Evolutionary conservation across 768 basidiomycete genomes (phyloP), one percentile per base, ranked within the genome.

Genomic region (Pleurotus giganteus): DNA sequence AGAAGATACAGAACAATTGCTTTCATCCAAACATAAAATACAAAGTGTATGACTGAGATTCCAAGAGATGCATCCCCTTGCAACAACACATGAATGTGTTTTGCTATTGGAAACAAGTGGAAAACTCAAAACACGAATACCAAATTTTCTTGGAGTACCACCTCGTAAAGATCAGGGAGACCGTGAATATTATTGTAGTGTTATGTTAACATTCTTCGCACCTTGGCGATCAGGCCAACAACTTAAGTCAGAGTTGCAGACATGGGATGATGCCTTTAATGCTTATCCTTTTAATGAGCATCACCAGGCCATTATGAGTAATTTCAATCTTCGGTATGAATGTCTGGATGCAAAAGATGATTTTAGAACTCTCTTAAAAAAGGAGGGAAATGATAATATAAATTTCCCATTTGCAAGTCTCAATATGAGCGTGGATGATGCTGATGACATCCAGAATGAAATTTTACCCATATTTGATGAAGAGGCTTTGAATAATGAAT

Each of bases 191-290:
- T 72, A 72, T 52, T 67, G 65, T 43, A 32, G 52, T 27, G 60
- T 67, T 1, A 71, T 75, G 69, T 45, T 72, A 1, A 65, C 67
- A 4, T 36, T 73, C 1, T 73, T 72, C 50, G 63, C 65, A 31
- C 71, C 71, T 1, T 71, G 71, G 69, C 55, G 69, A 26, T 57
- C 56, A n/a, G 67, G 69, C 0, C 4, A 32, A 1, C 66, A 71
- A 32, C 56, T 73, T n/a, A 69, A 70, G 51, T 6, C n/a, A 2
- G 17, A 8, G 4, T 23, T 34, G 34, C 34, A 61, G 24, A 54
- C 57, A 37, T 69, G 66, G 66, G 57, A 66, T 57, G 57, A 66
- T 9, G 50, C 61, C 4, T 69, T 65, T 53, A 27, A 15, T 9
- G 11, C 8, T 5, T 29, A 58, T 31, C 26, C 1, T 0, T 65